phyloP scores from a whole-genome alignment of 345 rosid genomes.

The Populus davidiana region DNA sequence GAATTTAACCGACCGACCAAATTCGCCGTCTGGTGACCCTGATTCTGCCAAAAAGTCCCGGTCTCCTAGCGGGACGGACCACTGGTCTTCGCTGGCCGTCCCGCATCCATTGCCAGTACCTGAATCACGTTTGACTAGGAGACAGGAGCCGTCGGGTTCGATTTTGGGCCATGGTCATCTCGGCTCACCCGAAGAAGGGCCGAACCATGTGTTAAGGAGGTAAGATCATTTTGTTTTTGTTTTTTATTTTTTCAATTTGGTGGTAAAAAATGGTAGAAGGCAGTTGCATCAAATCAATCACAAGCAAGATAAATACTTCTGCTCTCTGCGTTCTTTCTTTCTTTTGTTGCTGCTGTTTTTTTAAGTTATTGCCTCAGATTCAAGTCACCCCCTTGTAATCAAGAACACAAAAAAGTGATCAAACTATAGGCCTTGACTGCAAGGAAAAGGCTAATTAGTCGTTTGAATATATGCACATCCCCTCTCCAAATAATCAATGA shows the following conservation, averaged over 20 bases:
- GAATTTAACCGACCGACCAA: conserved; percentile 9
- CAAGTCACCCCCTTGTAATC: not conserved
- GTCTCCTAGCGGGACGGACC: conserved; percentile 26
- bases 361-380: not conserved
- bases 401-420: not conserved
- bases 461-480: not conserved
- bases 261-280: not conserved
- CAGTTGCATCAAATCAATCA: not conserved
- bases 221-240: not conserved
- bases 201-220: conserved; percentile 17
- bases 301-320: not conserved
- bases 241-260: not conserved
- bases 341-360: not conserved
- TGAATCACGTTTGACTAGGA: conserved; percentile 14
- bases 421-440: not conserved
- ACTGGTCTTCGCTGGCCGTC: conserved; percentile 35
- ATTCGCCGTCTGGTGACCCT: conserved; percentile 33
- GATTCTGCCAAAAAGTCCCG: conserved; percentile 19
- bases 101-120: conserved; percentile 69
- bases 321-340: not conserved
- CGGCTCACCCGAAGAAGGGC: conserved; percentile 25
- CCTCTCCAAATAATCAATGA: not conserved
- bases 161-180: conserved; percentile 14
- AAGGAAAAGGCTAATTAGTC: not conserved
- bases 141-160: conserved; percentile 16